Conservation (phyloP, 257 asterid genomes). For the Capsicum rhomboideum region DNA sequence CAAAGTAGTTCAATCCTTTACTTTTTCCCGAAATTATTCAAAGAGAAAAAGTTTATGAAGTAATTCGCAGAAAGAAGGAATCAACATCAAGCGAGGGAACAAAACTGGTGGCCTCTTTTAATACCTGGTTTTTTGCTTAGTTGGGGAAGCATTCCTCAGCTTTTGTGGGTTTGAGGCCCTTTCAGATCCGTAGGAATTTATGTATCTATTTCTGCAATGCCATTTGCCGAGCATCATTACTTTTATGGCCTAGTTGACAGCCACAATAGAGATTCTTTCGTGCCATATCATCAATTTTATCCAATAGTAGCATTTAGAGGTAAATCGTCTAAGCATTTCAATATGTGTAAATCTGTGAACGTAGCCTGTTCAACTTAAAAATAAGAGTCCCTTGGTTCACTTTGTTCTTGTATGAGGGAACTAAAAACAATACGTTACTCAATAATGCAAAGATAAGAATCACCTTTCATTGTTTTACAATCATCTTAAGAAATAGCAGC, state of each 20-base stretch:
- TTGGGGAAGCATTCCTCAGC: no score
- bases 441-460: not conserved
- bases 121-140: no score
- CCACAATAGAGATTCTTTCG: not conserved
- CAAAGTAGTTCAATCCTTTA: no score
- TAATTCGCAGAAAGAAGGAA: no score
- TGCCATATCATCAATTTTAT: not conserved
- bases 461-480: not conserved
- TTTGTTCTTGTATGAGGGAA: not conserved
- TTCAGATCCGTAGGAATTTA: not conserved
- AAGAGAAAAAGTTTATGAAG: no score
- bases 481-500: not conserved
- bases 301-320: not conserved
- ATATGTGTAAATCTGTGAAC: not conserved
- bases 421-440: not conserved
- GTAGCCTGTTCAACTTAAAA: not conserved
- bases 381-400: not conserved
- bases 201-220: conserved; percentile 3
- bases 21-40: no score
- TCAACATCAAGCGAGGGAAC: no score
- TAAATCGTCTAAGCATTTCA: not conserved
- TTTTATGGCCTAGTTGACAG: not conserved
- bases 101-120: no score
- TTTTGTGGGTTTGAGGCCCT: no score
- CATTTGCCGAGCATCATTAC: not conserved